Base-by-base conservation (phyloP, 2,329 filamentous ascomycete genomes). In the Aspergillus sp. region DNA sequence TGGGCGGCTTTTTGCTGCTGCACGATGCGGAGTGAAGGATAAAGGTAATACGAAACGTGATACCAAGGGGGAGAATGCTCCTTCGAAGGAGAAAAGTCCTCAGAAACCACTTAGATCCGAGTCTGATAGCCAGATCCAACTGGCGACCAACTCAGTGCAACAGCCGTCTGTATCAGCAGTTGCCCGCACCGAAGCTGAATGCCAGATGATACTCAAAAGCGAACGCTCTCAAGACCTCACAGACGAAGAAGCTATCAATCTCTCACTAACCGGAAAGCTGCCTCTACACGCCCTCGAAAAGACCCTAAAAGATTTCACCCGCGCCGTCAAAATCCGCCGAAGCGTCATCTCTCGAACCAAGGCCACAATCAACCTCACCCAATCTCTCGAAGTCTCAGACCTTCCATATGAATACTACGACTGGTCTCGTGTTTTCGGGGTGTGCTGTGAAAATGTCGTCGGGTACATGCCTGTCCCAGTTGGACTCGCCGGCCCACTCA, bases 391-490 rank as follows among this genome's bases (percentile, higher is more conserved):
- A 66, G 79, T 80, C 50, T 98, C 93, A 4, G 90, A 93, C 70
- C 83, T 98, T 14, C 95, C 95, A 0, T 98, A 92, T 74, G 81
- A 92, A 68, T 80, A 91, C 76, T 99, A 96, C 80, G 93, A 98
- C 81, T 99, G 96, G 81, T 90, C 95, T 63, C 89, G 93, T 58
- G 95, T 99, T 44, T 88, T 96, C 64, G 95, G 95, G 44, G 95
- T 95, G 57, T 99, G 95, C 82, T 99, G 95, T 74, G 95, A 99
- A 77, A 99, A 99, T 68, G 95, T 99, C 52, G 90, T 99, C 69
- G 95, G 95, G 64, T 99, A 96, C 73, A 83, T 97, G 78, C 95
- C 95, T 11, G 81, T 99, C 9, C 95, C 95, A 40, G 84, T 99
- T 47, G 95, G 95, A 79, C 91, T 99, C 63, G 95, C 95, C 55